A percentile compares a stretch with the other conserved stretches of the same genome.
Evolutionary conservation across 2,329 filamentous ascomycete genomes (phyloP).

Genomic region (Beauveria brongniartii): DNA sequence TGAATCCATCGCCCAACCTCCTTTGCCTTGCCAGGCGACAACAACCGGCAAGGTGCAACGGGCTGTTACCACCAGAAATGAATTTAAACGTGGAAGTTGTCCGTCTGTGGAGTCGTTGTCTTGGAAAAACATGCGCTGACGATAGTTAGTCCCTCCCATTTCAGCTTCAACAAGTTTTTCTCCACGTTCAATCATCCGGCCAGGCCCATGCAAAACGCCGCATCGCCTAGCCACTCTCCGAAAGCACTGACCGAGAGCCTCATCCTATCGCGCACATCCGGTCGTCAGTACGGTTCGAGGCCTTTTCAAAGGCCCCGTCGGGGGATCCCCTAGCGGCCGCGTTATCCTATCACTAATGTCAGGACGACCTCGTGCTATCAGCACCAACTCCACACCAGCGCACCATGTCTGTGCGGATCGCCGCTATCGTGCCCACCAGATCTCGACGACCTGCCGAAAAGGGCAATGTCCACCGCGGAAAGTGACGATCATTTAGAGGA

Average conservation of each 20-base stretch:
- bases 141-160: too few relatives aligned
- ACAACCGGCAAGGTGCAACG: too few relatives aligned
- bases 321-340: neutral
- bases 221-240: neutral
- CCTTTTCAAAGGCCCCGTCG: neutral
- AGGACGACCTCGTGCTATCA: conserved; percentile 3
- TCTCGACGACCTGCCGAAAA: conserved; percentile 16
- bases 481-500: neutral
- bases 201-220: neutral
- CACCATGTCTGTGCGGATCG: conserved; percentile 13
- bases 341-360: conserved; percentile 4
- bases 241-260: conserved; percentile 1
- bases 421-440: conserved; percentile 11
- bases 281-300: neutral
- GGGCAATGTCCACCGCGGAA: conserved; percentile 11
- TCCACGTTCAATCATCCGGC: neutral
- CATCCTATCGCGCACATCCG: neutral
- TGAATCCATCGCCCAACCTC: too few relatives aligned
- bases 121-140: too few relatives aligned
- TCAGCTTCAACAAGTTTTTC: neutral
- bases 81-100: too few relatives aligned
- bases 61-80: too few relatives aligned
- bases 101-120: too few relatives aligned
- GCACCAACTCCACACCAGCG: neutral
- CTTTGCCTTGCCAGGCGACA: too few relatives aligned